These are phyloP conservation scores for Ceriops zippeliana DNA, from an alignment of 345 rosid genomes.

Conservation along the genomic window DNA sequence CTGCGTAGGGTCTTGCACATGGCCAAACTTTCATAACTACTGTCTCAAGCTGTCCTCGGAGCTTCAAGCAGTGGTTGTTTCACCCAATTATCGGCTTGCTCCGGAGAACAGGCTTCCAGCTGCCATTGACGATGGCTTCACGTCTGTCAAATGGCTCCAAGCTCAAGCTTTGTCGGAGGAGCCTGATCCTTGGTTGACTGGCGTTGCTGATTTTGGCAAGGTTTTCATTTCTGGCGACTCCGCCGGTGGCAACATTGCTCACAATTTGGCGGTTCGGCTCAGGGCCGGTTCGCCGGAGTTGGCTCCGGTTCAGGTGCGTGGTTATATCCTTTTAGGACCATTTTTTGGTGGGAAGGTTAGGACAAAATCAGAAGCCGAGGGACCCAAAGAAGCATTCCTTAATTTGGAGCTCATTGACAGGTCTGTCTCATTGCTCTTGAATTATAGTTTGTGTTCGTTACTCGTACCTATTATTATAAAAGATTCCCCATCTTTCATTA, in stretches of 20 bases:
- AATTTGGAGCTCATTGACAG: slow-evolving; percentile 61
- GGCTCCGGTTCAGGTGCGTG: slow-evolving; percentile 45
- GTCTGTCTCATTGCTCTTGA: slow-evolving; percentile 10
- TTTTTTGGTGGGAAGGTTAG: slow-evolving; percentile 47
- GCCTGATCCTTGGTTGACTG: slow-evolving; percentile 42
- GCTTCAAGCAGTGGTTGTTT: slow-evolving; percentile 43
- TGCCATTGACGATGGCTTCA: slow-evolving; percentile 48
- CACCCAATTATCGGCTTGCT: slow-evolving; percentile 55
- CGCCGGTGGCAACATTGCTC: slow-evolving; percentile 59
- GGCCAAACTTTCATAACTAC: slow-evolving; percentile 58
- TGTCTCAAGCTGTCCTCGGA: slow-evolving; percentile 42
- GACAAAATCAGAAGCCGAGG: slow-evolving; percentile 52
- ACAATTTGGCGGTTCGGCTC: slow-evolving; percentile 46
- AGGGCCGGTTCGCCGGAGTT: slow-evolving; percentile 37
- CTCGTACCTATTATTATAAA: too few relatives aligned
- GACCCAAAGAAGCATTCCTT: slow-evolving; percentile 54
- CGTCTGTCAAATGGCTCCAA: slow-evolving; percentile 51
- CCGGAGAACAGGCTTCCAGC: slow-evolving; percentile 61
- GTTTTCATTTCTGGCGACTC: slow-evolving; percentile 58
- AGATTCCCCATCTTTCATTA: too few relatives aligned
- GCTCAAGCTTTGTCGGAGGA: slow-evolving; percentile 34
- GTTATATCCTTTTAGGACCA: slow-evolving; percentile 51
- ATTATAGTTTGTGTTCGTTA: too few relatives aligned
- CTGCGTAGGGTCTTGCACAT: slow-evolving; percentile 55
- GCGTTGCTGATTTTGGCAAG: slow-evolving; percentile 42